Base-by-base conservation (phyloP, 805 yeast species). In the Scheffersomyces stipitis region DNA sequence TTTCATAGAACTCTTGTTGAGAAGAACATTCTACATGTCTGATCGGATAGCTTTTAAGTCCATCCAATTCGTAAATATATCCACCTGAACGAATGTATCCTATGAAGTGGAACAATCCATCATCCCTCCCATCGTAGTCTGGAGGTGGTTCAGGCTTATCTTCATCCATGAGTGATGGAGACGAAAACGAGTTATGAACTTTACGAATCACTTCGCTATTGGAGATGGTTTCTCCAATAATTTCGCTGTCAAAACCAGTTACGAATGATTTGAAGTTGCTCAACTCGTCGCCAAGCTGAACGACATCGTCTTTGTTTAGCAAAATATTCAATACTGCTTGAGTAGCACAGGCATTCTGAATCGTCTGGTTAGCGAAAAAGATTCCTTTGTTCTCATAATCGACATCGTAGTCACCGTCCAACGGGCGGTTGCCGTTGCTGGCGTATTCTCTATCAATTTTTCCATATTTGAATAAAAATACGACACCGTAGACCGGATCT, bases 321-420 rank as follows among this genome's bases (percentile, higher is more conserved):
- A 81, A 56, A 6, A 80, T 60, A 38, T 80, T 77, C 38, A 81
- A 61, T 15, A 81, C 81, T 0, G 86, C 87, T 49, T 78, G 84
- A 1, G 87, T 81, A n/a, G 83, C 87, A 56, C 87, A 81, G 3
- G 87, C 86, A 49, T 81, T 80, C 47, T 77, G 79, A 36, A 80
- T 77, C 18, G 75, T 75, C 51, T 81, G 87, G 31, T 69, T 69
- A 5, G 86, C 85, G 52, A 81, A 81, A 52, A 77, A 80, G 1
- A 81, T 64, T 7, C 57, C 64, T 13, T 60, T 51, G 0, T 53
- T 51, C 8, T 55, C 56, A 41, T 56, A 63, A 4, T 57, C 50
- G 2, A 24, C 34, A 38, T 71, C 76, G 42, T 68, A 75, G 4
- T 45, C 51, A 3, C 83, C 83, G 36, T 62, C 67, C 10, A 67